A percentile compares a stretch with the other conserved stretches of the same genome.
Conservation (phyloP, 345 rosid genomes). For the Citrus sinensis region DVS_A1.0 CM039163.1:46957501-46958000, state of each 20-base stretch:
- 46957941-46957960: constrained; percentile 10
- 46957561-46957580: background rate
- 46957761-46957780: background rate
- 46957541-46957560: background rate
- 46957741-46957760: background rate
- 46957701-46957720: background rate
- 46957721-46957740: background rate
- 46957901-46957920: constrained; percentile 45
- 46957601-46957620: background rate
- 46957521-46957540: background rate
- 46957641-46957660: no score
- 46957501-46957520: background rate
- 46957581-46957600: background rate
- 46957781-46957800: background rate
- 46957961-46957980: background rate
- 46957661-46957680: no score
- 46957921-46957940: constrained; percentile 45
- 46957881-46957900: constrained; percentile 56
- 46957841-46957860: constrained; percentile 32
- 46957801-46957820: background rate
- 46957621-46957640: accelerated
- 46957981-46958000: background rate
- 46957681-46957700: background rate
- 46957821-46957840: constrained; percentile 23
- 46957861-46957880: constrained; percentile 57